Base-by-base conservation (phyloP, 1,284 basidiomycete species). In the Neolentinus lepideus region DNA sequence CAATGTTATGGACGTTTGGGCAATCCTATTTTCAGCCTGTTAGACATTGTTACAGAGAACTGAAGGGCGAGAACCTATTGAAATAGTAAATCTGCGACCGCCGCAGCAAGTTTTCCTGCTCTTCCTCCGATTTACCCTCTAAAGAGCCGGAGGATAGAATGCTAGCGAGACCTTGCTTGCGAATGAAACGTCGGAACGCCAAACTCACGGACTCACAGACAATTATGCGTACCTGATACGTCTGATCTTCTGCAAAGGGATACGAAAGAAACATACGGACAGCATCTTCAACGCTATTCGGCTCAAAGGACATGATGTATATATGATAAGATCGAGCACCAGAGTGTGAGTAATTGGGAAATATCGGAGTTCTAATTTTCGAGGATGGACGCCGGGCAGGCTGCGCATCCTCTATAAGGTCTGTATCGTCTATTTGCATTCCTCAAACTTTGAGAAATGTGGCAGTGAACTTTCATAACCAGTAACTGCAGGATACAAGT, bases 31-130 rank as follows among this genome's bases (percentile, higher is more conserved):
- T 50, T 47, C 35, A 21, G 26, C 43, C 53, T 36, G 29, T 53
- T 52, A 50, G 24, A 50, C 24, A 50, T 26, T 3, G 22, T 26
- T 22, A 26, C 22, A 21, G 12, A 8, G 47, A 9, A 14, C 25
- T 25, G 47, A 26, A 16, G 25, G 38, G 38, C 52, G 58, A 74
- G 56, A 62, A 85, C 87, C 77, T 77, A 63, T 86, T 86, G 69
- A 87, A 90, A 68, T 88, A 90, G 66, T 86, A 90, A 0, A 88
- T 74, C 25, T 79, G 73, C 2, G 81, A 80, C 38, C 75, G 75
- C 4, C 78, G 72, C 38, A 83, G 55, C 21, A 81, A 68, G 25
- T 80, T 75, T 11, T 77, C 74, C 58, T 66, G 69, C 31, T 76
- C 72, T n/a, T 72, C 72, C 3, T 72, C 66, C 0, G 75, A 60